phyloP scores from a whole-genome alignment of 192 early-diverging fungal species.

The Entomortierella chlamydospora region DNA sequence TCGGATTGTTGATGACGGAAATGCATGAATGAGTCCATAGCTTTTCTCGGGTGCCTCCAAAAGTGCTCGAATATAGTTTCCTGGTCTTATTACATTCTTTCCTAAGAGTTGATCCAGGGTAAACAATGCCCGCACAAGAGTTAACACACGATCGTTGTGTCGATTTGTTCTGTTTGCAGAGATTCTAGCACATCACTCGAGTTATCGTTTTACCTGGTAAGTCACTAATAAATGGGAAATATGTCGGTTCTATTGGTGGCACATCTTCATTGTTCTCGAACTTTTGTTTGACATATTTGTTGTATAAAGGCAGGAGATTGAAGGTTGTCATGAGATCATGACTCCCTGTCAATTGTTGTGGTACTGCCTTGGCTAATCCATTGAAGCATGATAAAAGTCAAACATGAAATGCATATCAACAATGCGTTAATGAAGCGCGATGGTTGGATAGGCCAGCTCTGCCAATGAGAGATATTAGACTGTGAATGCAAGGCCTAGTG shows the following conservation, averaged over 20 bases:
- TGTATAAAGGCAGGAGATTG: conserved; percentile 48
- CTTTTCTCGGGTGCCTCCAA: conserved; percentile 48
- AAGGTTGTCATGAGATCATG: conserved; percentile 54
- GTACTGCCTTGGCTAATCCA: conserved; percentile 24
- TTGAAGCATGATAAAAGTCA: background rate
- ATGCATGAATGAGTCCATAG: conserved; percentile 43
- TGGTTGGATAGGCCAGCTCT: background rate
- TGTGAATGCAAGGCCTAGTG: background rate
- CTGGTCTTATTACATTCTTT: conserved; percentile 46
- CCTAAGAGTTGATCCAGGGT: conserved; percentile 7
- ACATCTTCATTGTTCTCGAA: conserved; percentile 29
- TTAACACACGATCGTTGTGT: too few species aligned
- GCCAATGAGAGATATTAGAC: background rate
- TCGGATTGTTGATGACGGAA: conserved; percentile 36
- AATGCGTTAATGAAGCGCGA: background rate
- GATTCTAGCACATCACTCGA: too few species aligned
- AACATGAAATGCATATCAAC: background rate
- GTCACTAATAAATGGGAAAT: conserved; percentile 46
- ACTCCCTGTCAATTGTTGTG: conserved; percentile 39
- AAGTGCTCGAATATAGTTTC: conserved; percentile 45
- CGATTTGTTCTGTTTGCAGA: too few species aligned
- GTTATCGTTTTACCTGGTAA: conserved; percentile 29
- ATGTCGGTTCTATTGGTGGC: conserved; percentile 44
- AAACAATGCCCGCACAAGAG: too few species aligned
- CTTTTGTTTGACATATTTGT: conserved; percentile 47